Base-by-base conservation (phyloP, 768 basidiomycete species). In the Holtermannia corniformis region DNA sequence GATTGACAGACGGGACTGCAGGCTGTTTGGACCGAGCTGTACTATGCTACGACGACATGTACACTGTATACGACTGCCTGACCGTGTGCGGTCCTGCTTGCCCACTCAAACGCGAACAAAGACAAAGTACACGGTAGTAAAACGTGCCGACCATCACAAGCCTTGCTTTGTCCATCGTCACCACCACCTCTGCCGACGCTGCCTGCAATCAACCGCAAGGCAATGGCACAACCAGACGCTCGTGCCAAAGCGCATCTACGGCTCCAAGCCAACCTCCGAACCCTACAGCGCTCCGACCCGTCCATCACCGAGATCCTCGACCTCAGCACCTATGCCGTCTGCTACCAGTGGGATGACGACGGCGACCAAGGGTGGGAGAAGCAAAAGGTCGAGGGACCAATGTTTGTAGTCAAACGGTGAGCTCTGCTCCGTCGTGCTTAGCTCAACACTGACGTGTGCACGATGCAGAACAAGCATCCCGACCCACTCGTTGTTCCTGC, bases 311-410 rank as follows among this genome's bases (percentile, higher is more conserved):
- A 57, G 25, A 63, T 68, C 24, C 27, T 65, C 16, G 61, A 68
- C 48, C 63, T 60, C 12, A 55, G 54, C 3, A 57, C 55, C 3
- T 60, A 68, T 52, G 55, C 56, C 21, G 60, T 61, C 11, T 56
- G 65, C 13, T 68, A 65, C 46, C 56, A 65, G 16, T 65, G 60
- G 47, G 61, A 59, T 41, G 63, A 63, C 14, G 32, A n/a, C 1
- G 42, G 45, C 5, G 54, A 51, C 10, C 47, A 53, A 12, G 32
- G 32, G 7, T 68, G 66, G 66, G 58, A 59, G 48, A 68, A 65
- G 49, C 58, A 61, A 48, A 68, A 68, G 41, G 51, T 55, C 44
- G 66, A 68, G 41, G 66, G 66, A 41, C 60, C 66, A 16, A 42
- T 62, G 22, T 68, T 68, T 41, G 57, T 68, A 22, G 64, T 68